Base-by-base conservation (phyloP, 1,284 basidiomycete species). In the Uromyces viciae-fabae region DNA sequence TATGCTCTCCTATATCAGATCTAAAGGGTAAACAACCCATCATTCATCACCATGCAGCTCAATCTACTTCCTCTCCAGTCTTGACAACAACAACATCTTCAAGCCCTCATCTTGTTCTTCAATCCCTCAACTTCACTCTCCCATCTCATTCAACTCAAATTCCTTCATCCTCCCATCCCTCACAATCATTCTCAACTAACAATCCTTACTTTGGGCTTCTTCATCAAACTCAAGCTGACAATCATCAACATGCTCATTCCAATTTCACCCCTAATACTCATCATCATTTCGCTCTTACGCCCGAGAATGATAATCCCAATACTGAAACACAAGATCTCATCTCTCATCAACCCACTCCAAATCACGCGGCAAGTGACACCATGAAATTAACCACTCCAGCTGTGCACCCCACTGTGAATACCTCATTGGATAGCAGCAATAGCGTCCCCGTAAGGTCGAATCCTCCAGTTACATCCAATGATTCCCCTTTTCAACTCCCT, bases 371-470 rank as follows among this genome's bases (percentile, higher is more conserved):
- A n/a, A n/a, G n/a, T n/a, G n/a, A n/a, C n/a, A n/a, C n/a, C n/a
- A n/a, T n/a, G n/a, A n/a, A n/a, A n/a, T n/a, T n/a, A n/a, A n/a
- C n/a, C n/a, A n/a, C n/a, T n/a, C n/a, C n/a, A n/a, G n/a, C n/a
- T n/a, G n/a, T n/a, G n/a, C n/a, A n/a, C n/a, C n/a, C n/a, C n/a
- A n/a, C n/a, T n/a, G n/a, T n/a, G n/a, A n/a, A n/a, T n/a, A n/a
- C n/a, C n/a, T n/a, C n/a, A n/a, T n/a, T n/a, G n/a, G n/a, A n/a
- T 17, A 72, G 49, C 69, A 72, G 69, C 69, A 72, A 56, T 19
- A 72, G 69, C 19, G 33, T 52, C n/a, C 52, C 49, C 36, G 49
- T 52, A 72, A n/a, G n/a, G n/a, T n/a, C n/a, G n/a, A n/a, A n/a
- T n/a, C n/a, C 33, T 38, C 19, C 46, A 33, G 3, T 72, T 49